phyloP scores from a whole-genome alignment of 805 yeast genomes.

The Metschnikowia cubensis region DNA sequence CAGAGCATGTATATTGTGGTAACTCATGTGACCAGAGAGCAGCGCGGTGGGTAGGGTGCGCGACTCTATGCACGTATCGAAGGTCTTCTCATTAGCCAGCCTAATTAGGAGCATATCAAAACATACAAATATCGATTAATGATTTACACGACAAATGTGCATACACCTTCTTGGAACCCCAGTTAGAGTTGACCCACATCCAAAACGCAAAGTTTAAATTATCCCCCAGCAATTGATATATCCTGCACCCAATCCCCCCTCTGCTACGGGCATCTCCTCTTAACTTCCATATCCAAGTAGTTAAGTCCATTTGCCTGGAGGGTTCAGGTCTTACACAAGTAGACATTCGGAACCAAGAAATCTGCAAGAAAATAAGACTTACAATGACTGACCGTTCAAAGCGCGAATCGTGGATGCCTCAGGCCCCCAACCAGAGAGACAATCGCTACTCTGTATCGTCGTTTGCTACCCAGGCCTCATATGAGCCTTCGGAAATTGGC shows the following conservation, averaged over 20 bases:
- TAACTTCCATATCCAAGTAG: background rate
- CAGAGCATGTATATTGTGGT: background rate
- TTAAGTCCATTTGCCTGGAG: too few relatives aligned
- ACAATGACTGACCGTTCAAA: background rate
- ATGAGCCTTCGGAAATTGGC: constrained; percentile 21
- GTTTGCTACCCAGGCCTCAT: constrained; percentile 10
- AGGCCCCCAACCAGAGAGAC: background rate
- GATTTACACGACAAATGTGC: background rate
- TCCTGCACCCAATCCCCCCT: background rate
- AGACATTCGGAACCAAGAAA: background rate
- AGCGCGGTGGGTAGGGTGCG: background rate
- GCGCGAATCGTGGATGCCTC: constrained; percentile 1
- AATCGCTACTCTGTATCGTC: constrained; percentile 10
- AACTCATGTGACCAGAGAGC: background rate
- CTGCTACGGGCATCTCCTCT: background rate
- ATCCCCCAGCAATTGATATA: background rate
- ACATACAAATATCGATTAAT: background rate
- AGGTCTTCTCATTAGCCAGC: constrained; percentile 2
- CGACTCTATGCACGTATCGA: background rate
- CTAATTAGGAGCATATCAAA: constrained; percentile 1
- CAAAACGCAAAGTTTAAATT: background rate
- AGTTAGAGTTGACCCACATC: background rate
- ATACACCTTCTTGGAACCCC: background rate
- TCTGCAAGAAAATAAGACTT: background rate
- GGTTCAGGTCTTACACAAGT: too few relatives aligned